These are phyloP conservation scores for Penicillium goetzii DNA, from an alignment of 495 filamentous ascomycete genomes.

Conservation along the genomic window DNA sequence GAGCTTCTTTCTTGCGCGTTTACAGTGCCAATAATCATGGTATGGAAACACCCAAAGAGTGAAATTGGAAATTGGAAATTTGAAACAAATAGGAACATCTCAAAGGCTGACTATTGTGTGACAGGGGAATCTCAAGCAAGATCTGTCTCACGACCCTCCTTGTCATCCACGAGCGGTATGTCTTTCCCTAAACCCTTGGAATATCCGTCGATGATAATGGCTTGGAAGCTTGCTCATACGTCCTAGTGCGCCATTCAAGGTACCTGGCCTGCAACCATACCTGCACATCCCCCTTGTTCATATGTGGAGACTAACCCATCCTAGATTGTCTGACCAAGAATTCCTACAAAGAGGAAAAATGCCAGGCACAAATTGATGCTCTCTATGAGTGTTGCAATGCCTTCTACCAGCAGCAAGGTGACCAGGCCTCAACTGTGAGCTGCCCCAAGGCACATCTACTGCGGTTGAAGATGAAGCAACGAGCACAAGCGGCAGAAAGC, in stretches of 20 bases:
- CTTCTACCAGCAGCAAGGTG: slow-evolving; percentile 83
- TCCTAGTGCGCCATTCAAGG: slow-evolving; percentile 87
- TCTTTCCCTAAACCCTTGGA: slow-evolving; percentile 27
- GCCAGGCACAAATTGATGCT: slow-evolving; percentile 79
- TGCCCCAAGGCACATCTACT: slow-evolving; percentile 85
- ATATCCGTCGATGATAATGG: background rate
- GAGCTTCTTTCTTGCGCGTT: slow-evolving; percentile 16
- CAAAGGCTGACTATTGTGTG: background rate
- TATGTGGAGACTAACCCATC: slow-evolving; percentile 15
- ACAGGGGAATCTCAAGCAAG: slow-evolving; percentile 64
- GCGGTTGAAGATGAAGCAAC: slow-evolving; percentile 85
- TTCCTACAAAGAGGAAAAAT: slow-evolving; percentile 86
- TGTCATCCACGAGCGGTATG: slow-evolving; percentile 88
- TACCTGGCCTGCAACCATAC: slow-evolving; percentile 33
- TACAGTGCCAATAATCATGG: slow-evolving; percentile 48
- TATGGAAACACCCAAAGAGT: slow-evolving; percentile 22
- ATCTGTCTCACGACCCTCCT: slow-evolving; percentile 73
- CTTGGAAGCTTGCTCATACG: slow-evolving; percentile 13
- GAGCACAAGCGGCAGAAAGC: slow-evolving; percentile 49
- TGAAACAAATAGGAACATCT: background rate
- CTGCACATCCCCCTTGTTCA: background rate
- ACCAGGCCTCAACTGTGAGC: slow-evolving; percentile 73
- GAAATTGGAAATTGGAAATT: background rate
- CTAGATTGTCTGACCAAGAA: slow-evolving; percentile 82
- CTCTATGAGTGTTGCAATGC: slow-evolving; percentile 92